Evolutionary conservation across 441 rosid genomes (phyloP), one percentile per base, ranked within the genome.

Genomic region (Theobroma grandiflorum): DNA sequence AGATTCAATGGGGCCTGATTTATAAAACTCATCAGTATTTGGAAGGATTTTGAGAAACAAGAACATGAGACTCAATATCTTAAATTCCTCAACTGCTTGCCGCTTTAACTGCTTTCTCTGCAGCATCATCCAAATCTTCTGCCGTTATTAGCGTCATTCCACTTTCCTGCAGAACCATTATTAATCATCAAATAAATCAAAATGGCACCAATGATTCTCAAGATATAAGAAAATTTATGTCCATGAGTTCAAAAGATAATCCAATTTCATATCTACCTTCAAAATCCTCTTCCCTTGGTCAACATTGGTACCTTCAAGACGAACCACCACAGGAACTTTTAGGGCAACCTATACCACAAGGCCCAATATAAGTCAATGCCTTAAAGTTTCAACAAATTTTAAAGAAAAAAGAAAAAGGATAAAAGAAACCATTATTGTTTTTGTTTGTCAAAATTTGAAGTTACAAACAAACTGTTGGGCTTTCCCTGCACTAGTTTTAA

Each of bases 251-350:
- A 4, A 69, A 68, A 55, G 8, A 42, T 43, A 65, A 81, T 71
- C 68, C 26, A 65, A 77, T 57, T 50, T 72, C 43, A 33, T 6
- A 75, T 62, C 68, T 89, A 93, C 95, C 95, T 90, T 96, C 47
- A 95, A 90, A 76, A 93, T 97, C 84, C 99, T 91, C 90, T 97
- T 97, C 75, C 99, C 99, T 84, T 93, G 99, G 67, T 95, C 99
- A 8, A 95, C 99, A 81, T 97, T 97, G 14, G 99, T 95, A 52
- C 99, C 99, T 85, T 97, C 99, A 9, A 97, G 89, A 57, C 99
- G 97, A 83, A 97, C 99, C 82, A 97, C 97, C 76, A 97, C 99
- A 4, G 99, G 99, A 78, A 95, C 99, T 86, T 97, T 95, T 31
- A 97, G 90, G 16, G 92, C 79, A 72, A 97, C 99, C 99, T 96